Base-by-base conservation (phyloP, 2,329 filamentous ascomycete genomes). In the Venturia carpophila region DNA sequence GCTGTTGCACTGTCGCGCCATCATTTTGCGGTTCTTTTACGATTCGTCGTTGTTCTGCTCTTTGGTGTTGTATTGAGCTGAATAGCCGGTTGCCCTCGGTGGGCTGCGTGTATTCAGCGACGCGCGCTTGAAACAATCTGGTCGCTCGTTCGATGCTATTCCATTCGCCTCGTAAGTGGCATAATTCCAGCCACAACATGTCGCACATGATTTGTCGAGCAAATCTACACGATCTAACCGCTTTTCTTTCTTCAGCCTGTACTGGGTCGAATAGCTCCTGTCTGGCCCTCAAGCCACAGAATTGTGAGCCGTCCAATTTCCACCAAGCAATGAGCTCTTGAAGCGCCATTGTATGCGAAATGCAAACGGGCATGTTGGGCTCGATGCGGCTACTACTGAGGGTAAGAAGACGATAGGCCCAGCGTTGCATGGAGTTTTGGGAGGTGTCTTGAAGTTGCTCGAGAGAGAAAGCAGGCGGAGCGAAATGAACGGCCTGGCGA, bases 261-360 rank as follows among this genome's bases (percentile, higher is more conserved):
- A 24, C 9, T 34, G 49, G 49, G 17, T 55, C 49, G 24, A 30
- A 1, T 34, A 55, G 49, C 49, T 55, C 27, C 27, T 30, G 24
- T 34, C 49, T 30, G 13, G 49, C 13, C 11, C 17, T 34, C 10
- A 55, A 6, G 7, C 15, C 4, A 17, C 24, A 55, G 13, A 55
- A 30, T 19, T 55, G 49, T 55, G 24, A 30, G 49, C 49, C 49
- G 49, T 55, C 49, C 49, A 55, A 55, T 5, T 55, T 55, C 49
- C 49, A 55, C 49, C 15, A 30, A 30, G 24, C 49, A 55, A 55
- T 24, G 15, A 55, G 27, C 27, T 34, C 27, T 34, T 30, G 49
- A 34, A 55, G 24, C 11, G 49, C 49, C 24, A 15, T 55, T 34
- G 49, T 30, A 21, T 55, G 24, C 49, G 49, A 55, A 55, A 55